Percentiles rank a stretch among this genome's conserved stretches.
Evolutionary conservation across 2,329 filamentous ascomycete species (phyloP).

Genomic region (Calonectria ilicicola): DNA sequence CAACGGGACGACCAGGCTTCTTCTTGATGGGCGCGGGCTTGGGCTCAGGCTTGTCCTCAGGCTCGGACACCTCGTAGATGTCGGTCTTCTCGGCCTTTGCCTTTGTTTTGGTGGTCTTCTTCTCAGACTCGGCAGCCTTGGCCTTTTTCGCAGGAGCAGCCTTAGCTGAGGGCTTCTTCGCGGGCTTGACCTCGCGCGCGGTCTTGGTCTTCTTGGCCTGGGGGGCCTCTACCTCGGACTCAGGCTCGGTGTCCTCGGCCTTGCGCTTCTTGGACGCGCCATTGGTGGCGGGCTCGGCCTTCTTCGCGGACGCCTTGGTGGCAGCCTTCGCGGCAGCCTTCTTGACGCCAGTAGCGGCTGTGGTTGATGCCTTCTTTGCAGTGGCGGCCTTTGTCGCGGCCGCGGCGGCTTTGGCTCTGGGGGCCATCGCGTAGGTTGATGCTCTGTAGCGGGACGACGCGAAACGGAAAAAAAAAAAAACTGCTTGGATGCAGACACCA

Average conservation of each 20-base stretch:
- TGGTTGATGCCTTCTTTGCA: slow-evolving; percentile 40
- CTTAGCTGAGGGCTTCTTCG: slow-evolving; percentile 39
- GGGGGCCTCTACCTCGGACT: slow-evolving; percentile 43
- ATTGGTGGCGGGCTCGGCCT: slow-evolving; percentile 36
- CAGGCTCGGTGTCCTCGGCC: slow-evolving; percentile 42
- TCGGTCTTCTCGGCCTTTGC: slow-evolving; percentile 55
- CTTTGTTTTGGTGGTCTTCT: slow-evolving; percentile 43
- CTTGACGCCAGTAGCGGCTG: slow-evolving; percentile 35
- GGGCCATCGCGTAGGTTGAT: slow-evolving; percentile 45
- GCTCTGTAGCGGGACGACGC: slow-evolving; percentile 14
- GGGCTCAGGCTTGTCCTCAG: slow-evolving; percentile 22
- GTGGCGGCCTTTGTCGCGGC: slow-evolving; percentile 40
- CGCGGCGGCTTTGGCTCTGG: slow-evolving; percentile 44
- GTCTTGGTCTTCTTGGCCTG: slow-evolving; percentile 45
- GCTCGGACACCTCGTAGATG: slow-evolving; percentile 53
- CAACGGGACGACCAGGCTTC: slow-evolving; percentile 24
- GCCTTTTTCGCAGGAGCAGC: slow-evolving; percentile 38
- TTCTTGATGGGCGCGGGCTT: slow-evolving; percentile 29
- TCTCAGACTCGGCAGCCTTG: slow-evolving; percentile 33
- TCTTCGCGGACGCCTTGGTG: slow-evolving; percentile 30
- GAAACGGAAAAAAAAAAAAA: slow-evolving; percentile 11
- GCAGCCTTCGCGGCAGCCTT: slow-evolving; percentile 38
- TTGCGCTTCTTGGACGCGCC: slow-evolving; percentile 45
- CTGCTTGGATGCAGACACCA: slow-evolving; percentile 8
- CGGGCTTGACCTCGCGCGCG: slow-evolving; percentile 41